A percentile compares a stretch with the other conserved stretches of the same genome.
phyloP scores from a whole-genome alignment of 139 green algal genomes.

The Pleodorina starrii region DNA sequence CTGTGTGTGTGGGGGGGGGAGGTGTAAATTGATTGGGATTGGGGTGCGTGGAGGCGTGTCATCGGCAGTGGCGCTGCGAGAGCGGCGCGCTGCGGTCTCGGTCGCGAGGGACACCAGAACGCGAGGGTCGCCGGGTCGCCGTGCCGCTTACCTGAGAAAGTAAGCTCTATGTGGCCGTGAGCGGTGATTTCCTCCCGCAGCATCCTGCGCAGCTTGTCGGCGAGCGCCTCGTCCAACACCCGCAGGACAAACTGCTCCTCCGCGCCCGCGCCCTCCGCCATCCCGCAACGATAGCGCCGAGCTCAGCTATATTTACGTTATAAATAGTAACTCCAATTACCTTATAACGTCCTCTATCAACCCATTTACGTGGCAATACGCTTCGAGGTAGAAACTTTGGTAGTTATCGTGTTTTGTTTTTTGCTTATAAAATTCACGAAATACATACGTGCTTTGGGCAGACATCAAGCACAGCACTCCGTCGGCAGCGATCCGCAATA shows the following conservation, averaged over 20 bases:
- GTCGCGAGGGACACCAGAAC: no score
- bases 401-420: no score
- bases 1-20: no score
- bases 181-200: slow-evolving; percentile 52
- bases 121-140: neutral
- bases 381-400: no score
- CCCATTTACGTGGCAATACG: no score
- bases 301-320: neutral
- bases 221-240: slow-evolving; percentile 71
- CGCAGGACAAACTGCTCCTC: slow-evolving; percentile 86
- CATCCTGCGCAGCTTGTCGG: slow-evolving; percentile 66
- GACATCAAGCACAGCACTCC: neutral
- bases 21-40: no score
- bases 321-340: neutral
- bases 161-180: slow-evolving; percentile 53
- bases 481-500: neutral
- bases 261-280: slow-evolving; percentile 14
- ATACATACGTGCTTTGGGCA: no score
- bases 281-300: neutral
- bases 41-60: no score
- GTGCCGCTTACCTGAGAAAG: slow-evolving; percentile 41
- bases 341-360: neutral
- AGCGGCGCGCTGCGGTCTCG: no score
- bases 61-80: no score
- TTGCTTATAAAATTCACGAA: no score